Conservation (phyloP, 2,329 filamentous ascomycete species). For the Chaetomiaceae sp. region DNA sequence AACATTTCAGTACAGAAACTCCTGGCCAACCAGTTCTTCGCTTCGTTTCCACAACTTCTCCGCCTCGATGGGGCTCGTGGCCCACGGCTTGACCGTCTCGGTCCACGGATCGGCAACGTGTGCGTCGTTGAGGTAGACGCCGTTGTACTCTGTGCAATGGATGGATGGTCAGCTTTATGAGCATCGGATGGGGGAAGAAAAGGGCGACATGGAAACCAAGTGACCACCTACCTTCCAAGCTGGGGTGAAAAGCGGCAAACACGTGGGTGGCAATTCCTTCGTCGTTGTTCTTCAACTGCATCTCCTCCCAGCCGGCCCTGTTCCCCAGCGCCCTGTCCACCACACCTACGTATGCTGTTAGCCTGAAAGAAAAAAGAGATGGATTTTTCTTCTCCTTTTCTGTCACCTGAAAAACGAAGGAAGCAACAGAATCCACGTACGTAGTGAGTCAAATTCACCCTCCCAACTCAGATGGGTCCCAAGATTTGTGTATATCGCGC, state of each 20-base stretch:
- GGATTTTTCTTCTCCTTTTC: too few species aligned
- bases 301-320: conserved; percentile 12
- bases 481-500: conserved; percentile 19
- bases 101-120: conserved; percentile 21
- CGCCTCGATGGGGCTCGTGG: conserved; percentile 29
- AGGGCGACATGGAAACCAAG: background rate
- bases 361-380: background rate
- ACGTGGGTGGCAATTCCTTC: conserved; percentile 24
- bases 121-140: conserved; percentile 23
- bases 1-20: conserved; percentile 32
- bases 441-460: background rate
- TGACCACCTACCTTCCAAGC: conserved; percentile 14
- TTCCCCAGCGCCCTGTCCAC: conserved; percentile 14
- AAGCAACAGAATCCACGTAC: background rate
- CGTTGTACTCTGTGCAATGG: conserved; percentile 22
- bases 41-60: conserved; percentile 44
- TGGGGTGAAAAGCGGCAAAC: conserved; percentile 23
- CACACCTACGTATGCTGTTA: background rate
- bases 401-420: background rate
- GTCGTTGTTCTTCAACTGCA: conserved; percentile 17
- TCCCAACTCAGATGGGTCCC: conserved; percentile 12
- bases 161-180: background rate
- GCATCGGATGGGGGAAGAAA: too few species aligned
- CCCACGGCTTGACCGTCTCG: conserved; percentile 25
- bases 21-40: conserved; percentile 42